Base-by-base conservation (phyloP, 2,329 filamentous ascomycete species). In the Dactylellina haptotyla region DNA sequence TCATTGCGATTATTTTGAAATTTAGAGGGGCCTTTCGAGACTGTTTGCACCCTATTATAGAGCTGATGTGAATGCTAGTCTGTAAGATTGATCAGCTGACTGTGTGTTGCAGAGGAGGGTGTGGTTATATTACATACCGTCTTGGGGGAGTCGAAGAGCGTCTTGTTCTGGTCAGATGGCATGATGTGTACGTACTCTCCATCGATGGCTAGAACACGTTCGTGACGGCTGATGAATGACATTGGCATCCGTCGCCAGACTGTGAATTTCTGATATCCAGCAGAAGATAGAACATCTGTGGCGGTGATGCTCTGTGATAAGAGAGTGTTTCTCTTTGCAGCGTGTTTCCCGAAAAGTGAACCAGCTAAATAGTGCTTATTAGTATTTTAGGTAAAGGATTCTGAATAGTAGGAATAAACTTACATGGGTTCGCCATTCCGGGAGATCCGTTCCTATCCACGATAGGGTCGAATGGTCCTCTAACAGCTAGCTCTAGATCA, bases 121-220 rank as follows among this genome's bases (percentile, higher is more conserved):
- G 10, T 18, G 20, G 20, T 18, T 12, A 48, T 32, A n/a, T 18
- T 18, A n/a, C 65, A 6, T 59, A 75, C 71, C 5, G 88, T 90
- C 82, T 92, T 93, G 34, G 87, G 87, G 84, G 85, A 20, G 84
- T 89, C 87, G 70, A 87, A 85, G 66, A 88, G 82, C 9, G 87
- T 86, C 79, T 90, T 91, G 37, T 88, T 88, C 8, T 85, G 85
- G 1, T 86, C 86, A 1, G 87, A 84, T 25, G 91, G 90, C 85
- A 92, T 89, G 77, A 96, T 92, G 80, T 94, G 91, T 75, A 96
- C 87, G 80, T 93, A 95, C 80, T 96, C 92, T 71, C 90, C 90
- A 77, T 94, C 91, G 76, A 96, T 91, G 50, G 90, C 88, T 43
- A 95, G 83, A 8, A 92, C 87, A 67, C 90, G 87, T 77, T 93